Percentiles rank a stretch among this genome's conserved stretches.
These are phyloP conservation scores for Beauveria scarabaeidicola DNA, from an alignment of 2,329 filamentous ascomycete genomes.

Conservation along the genomic window DNA sequence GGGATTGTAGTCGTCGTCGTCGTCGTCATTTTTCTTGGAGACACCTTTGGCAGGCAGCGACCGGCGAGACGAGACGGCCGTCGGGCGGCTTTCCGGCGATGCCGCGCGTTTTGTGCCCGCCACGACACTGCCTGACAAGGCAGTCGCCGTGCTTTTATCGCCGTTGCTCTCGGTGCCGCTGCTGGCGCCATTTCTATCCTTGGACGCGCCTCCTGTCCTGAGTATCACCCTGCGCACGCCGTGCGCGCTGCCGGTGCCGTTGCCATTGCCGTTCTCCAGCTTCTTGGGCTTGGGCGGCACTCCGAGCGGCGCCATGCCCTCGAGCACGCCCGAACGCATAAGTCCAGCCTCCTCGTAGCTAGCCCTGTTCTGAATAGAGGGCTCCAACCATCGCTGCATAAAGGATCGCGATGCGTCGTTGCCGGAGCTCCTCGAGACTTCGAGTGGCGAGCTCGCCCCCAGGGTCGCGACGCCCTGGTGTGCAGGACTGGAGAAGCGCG, in stretches of 20 bases:
- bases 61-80: slow-evolving; percentile 18
- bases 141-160: not conserved
- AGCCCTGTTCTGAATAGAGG: slow-evolving; percentile 49
- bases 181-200: slow-evolving; percentile 17
- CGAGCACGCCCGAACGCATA: slow-evolving; percentile 64
- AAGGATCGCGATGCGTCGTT: slow-evolving; percentile 36
- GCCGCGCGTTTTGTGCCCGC: slow-evolving; percentile 9
- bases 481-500: slow-evolving; percentile 49
- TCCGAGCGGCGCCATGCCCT: slow-evolving; percentile 77
- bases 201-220: slow-evolving; percentile 25
- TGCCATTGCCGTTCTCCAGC: slow-evolving; percentile 20
- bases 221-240: slow-evolving; percentile 38
- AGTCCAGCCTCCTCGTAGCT: slow-evolving; percentile 75
- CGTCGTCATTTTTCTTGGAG: slow-evolving; percentile 27
- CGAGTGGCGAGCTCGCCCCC: slow-evolving; percentile 23
- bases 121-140: slow-evolving; percentile 7
- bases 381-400: slow-evolving; percentile 52
- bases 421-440: slow-evolving; percentile 28
- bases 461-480: slow-evolving; percentile 16
- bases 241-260: slow-evolving; percentile 11
- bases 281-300: slow-evolving; percentile 54
- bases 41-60: slow-evolving; percentile 16
- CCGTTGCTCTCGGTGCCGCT: slow-evolving; percentile 17
- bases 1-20: slow-evolving; percentile 37
- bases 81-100: slow-evolving; percentile 7